Conservation (phyloP, 1,284 basidiomycete genomes). For the Leccinum subspadiceum region DNA sequence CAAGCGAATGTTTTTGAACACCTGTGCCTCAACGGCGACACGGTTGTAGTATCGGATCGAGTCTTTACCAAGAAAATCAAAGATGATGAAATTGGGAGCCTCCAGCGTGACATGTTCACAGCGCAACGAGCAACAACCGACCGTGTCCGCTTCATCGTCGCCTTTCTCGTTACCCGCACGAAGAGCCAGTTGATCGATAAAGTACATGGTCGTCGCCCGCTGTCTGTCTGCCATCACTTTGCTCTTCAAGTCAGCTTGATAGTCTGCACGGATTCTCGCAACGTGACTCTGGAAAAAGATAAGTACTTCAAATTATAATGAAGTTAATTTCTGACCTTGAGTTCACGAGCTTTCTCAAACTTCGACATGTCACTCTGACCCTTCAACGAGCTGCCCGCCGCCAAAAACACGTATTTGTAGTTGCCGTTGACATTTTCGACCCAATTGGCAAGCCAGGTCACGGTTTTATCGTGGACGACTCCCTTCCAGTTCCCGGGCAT, state of each 20-base stretch:
- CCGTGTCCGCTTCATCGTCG: conserved; percentile 96
- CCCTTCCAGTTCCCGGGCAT: conserved; percentile 86
- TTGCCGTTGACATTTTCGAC: conserved; percentile 92
- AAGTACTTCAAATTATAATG: conserved; percentile 3
- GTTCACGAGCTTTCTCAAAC: conserved; percentile 93
- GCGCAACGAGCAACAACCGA: conserved; percentile 94
- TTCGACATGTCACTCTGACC: conserved; percentile 95
- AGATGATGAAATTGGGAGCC: conserved; percentile 81
- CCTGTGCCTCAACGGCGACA: conserved; percentile 82
- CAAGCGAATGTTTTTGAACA: conserved; percentile 88
- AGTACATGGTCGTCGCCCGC: conserved; percentile 95
- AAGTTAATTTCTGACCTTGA: conserved; percentile 61
- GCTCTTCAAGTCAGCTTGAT: conserved; percentile 77
- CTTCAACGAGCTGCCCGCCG: conserved; percentile 91
- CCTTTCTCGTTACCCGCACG: conserved; percentile 98
- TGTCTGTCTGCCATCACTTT: conserved; percentile 93
- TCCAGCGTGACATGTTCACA: conserved; percentile 93
- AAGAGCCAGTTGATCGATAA: conserved; percentile 92
- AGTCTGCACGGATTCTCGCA: conserved; percentile 85
- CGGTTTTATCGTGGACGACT: conserved; percentile 87
- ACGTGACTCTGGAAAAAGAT: conserved; percentile 69
- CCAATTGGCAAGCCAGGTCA: conserved; percentile 98
- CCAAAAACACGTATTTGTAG: conserved; percentile 95
- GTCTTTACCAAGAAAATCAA: conserved; percentile 98
- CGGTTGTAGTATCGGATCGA: conserved; percentile 95